Evolutionary conservation across 305 asterid species (phyloP), one percentile per base, ranked within the genome.

Genomic region (Fraxinus greggii): DNA sequence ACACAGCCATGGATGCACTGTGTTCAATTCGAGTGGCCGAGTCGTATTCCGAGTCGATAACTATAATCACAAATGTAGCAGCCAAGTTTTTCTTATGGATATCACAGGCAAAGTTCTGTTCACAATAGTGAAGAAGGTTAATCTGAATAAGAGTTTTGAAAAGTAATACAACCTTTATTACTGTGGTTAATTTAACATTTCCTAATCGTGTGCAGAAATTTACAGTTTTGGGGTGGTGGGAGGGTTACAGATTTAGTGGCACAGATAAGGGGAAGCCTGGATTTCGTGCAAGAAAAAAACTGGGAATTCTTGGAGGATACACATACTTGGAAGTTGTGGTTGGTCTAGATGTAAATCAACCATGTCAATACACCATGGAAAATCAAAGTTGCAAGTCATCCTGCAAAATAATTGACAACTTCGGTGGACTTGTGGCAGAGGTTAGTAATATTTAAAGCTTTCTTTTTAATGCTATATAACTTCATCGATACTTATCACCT

Each of bases 351-450:
- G 65, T 79, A 6, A 42, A 42, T 33, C 59, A 48, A 28, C 4
- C 65, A 10, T 67, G 67, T 65, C 81, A 86, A 12, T 88, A 87
- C 78, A 35, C 42, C n/a, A 83, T 89, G 91, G 88, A 86, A 59
- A 82, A 72, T 65, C 82, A 78, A 10, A 76, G 31, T 42, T 59
- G 59, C 38, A 89, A 85, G 83, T 74, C 80, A 12, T 80, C 69
- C 32, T 89, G 88, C 85, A 85, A 69, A 51, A 89, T 89, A 42
- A 10, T 85, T 0, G 90, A 87, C 80, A 10, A 38, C 33, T 77
- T 69, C 3, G 91, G 91, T 6, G 85, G 79, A 12, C 84, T 85
- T 83, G 86, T 87, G 78, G 91, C 90, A 19, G 88, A 88, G 91
- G 91, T 88, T 63, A 45, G 32, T 35, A 26, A 56, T 45, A 45